A percentile compares a stretch with the other conserved stretches of the same genome.
phyloP scores from a whole-genome alignment of 176 grass and related monocot species.

The Avena insularis region DNA sequence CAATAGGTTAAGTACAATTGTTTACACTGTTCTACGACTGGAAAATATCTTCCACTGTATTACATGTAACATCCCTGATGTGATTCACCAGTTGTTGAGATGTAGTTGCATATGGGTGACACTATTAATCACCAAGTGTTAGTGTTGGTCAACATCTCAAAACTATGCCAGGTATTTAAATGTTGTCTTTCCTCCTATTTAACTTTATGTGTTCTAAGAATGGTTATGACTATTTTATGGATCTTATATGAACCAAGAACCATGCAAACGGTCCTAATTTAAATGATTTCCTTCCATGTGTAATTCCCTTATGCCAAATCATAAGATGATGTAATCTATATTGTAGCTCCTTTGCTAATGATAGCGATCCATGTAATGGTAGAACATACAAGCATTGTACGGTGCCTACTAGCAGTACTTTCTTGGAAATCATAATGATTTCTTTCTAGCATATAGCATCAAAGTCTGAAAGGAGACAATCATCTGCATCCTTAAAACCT shows the following conservation, averaged over 20 bases:
- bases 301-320: background rate
- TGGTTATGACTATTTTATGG: constrained; percentile 25
- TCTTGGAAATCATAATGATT: no score
- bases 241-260: constrained; percentile 17
- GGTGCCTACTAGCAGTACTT: background rate
- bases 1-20: background rate
- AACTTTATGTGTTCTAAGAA: background rate
- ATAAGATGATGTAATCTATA: background rate
- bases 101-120: background rate
- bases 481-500: background rate
- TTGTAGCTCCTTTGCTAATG: background rate
- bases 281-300: background rate
- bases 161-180: background rate
- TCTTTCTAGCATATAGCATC: background rate
- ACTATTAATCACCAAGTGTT: background rate
- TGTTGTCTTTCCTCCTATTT: constrained; percentile 5
- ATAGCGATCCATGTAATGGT: background rate
- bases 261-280: background rate
- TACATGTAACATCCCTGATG: background rate
- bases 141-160: background rate
- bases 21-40: background rate
- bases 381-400: background rate
- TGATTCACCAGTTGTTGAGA: no score
- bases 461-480: no score
- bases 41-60: background rate